phyloP scores from a whole-genome alignment of 352 stramenopile genomes.

The Peronospora destructor region DNA sequence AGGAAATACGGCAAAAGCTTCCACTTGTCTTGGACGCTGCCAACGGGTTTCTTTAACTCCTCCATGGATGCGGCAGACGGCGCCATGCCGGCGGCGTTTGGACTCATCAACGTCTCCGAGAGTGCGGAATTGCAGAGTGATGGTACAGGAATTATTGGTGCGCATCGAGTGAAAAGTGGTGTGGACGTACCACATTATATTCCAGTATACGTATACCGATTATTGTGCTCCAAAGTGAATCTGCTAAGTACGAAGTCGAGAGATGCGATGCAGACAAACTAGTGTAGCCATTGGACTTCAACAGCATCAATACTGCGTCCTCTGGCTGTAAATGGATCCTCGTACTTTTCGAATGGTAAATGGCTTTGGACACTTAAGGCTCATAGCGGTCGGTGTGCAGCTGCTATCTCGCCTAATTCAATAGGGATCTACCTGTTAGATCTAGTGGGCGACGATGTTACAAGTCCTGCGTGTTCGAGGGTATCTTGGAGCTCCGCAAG shows the following conservation, averaged over 20 bases:
- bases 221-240: too few relatives aligned
- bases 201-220: not conserved
- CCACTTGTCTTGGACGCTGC: conserved; percentile 93
- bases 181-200: not conserved
- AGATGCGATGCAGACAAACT: not conserved
- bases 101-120: conserved; percentile 23
- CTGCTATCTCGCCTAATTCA: conserved; percentile 4
- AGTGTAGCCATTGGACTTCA: conserved; percentile 8
- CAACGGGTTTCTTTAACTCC: conserved; percentile 68
- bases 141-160: conserved; percentile 2
- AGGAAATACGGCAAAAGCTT: conserved; percentile 98
- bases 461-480: conserved; percentile 8
- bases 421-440: conserved; percentile 2
- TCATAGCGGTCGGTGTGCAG: conserved; percentile 2
- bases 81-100: conserved; percentile 17
- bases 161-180: not conserved
- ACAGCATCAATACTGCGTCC: conserved; percentile 3
- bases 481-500: conserved; percentile 16
- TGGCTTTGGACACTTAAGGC: conserved; percentile 16
- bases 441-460: conserved; percentile 1
- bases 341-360: conserved; percentile 5
- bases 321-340: too few relatives aligned
- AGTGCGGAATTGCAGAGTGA: conserved; percentile 30
- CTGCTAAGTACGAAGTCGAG: too few relatives aligned
- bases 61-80: conserved; percentile 33